A percentile compares a stretch with the other conserved stretches of the same genome.
Evolutionary conservation across 176 grass and related monocot genomes (phyloP).

Genomic region (Aegilops umbellulata): DNA sequence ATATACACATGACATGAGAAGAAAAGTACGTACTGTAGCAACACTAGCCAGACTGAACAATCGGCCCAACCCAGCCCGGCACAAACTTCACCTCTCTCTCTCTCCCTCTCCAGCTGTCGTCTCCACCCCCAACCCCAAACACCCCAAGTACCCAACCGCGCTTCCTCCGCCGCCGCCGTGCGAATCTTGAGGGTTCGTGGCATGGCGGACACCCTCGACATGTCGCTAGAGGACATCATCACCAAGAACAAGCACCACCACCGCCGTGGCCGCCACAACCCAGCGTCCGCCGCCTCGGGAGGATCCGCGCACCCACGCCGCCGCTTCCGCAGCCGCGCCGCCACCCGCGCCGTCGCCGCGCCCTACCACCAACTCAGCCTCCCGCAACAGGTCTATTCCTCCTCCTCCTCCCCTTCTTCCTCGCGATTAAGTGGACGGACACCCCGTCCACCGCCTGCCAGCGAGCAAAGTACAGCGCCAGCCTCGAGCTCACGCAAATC

Average conservation of each 20-base stretch:
- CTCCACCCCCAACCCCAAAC: background rate
- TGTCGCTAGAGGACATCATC: conserved; percentile 84
- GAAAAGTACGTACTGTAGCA: no score
- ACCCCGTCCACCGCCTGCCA: background rate
- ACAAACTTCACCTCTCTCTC: background rate
- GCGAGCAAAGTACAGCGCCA: background rate
- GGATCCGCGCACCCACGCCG: background rate
- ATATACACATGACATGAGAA: no score
- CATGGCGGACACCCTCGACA: conserved; percentile 57
- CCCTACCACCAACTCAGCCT: conserved; percentile 26
- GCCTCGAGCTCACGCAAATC: background rate
- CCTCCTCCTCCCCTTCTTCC: no score
- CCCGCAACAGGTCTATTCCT: background rate
- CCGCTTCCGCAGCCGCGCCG: conserved; percentile 41
- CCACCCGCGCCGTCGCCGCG: conserved; percentile 32
- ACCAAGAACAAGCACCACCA: conserved; percentile 47
- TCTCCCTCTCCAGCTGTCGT: background rate
- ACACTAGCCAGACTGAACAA: background rate
- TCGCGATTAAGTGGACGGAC: background rate
- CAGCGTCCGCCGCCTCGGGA: background rate
- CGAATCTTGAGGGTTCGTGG: background rate
- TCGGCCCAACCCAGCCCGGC: background rate
- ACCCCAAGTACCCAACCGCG: background rate
- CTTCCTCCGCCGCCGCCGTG: background rate
- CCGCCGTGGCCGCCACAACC: background rate